A percentile compares a stretch with the other conserved stretches of the same genome.
phyloP scores from a whole-genome alignment of 73 alveolate species.

The Paramecium sonneborni region DNA sequence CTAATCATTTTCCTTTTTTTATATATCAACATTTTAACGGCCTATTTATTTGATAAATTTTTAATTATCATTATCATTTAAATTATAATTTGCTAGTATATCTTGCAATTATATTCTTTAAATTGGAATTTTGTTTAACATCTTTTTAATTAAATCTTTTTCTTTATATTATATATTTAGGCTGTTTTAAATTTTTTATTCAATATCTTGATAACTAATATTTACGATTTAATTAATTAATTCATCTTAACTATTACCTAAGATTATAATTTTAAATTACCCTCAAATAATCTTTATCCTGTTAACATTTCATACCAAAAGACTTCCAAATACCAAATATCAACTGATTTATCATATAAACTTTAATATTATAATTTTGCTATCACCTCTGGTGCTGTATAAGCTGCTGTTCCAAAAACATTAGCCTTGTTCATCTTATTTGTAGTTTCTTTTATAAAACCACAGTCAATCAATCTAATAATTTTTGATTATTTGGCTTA shows the following conservation, averaged over 20 bases:
- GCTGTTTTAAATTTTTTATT: neutral
- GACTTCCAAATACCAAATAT: slow-evolving; percentile 55
- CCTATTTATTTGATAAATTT: too few species aligned
- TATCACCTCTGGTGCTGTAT: slow-evolving; percentile 59
- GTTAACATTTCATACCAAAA: slow-evolving; percentile 29
- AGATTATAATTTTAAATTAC: neutral
- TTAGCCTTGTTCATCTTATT: neutral
- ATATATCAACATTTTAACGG: too few species aligned
- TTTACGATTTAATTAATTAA: neutral
- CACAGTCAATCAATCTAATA: neutral
- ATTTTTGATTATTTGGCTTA: neutral
- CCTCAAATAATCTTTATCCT: neutral
- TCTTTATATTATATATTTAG: neutral
- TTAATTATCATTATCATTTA: too few species aligned
- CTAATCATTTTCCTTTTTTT: too few species aligned
- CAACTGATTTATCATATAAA: slow-evolving; percentile 33
- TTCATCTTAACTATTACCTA: neutral
- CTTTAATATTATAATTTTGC: neutral
- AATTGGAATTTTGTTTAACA: neutral
- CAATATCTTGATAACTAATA: neutral
- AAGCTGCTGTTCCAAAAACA: neutral
- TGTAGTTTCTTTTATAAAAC: neutral
- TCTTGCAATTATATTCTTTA: neutral
- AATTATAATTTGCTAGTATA: neutral
- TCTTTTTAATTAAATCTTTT: neutral